These are phyloP conservation scores for Infundibulicybe gibba DNA, from an alignment of 768 basidiomycete genomes.

Conservation along the genomic window DNA sequence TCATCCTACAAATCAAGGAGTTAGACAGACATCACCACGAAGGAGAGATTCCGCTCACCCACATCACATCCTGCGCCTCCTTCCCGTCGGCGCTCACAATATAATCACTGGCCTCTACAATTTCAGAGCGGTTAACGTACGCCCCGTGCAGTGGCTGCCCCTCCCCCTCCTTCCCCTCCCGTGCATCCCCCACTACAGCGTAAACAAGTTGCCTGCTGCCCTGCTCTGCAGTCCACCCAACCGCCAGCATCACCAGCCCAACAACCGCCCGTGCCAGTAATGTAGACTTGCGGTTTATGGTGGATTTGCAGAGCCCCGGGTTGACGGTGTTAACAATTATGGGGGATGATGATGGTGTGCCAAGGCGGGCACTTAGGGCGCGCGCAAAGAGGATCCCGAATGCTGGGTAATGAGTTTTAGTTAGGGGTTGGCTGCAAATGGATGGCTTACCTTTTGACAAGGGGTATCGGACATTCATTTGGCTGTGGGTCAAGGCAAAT, in stretches of 20 bases:
- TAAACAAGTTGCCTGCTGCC: constrained; percentile 30
- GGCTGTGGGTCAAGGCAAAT: constrained; percentile 3
- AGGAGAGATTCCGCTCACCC: not conserved
- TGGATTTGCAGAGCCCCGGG: constrained; percentile 41
- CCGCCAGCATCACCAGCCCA: too few relatives aligned
- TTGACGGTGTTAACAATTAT: constrained; percentile 32
- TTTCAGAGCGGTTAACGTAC: not conserved
- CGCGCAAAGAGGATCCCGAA: constrained; percentile 28
- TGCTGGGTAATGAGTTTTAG: constrained; percentile 27
- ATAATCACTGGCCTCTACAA: constrained; percentile 3
- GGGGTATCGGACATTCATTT: constrained; percentile 18
- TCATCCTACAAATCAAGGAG: not conserved
- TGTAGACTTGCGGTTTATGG: too few relatives aligned
- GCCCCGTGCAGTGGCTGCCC: constrained; percentile 1
- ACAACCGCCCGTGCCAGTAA: too few relatives aligned
- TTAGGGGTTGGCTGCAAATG: not conserved
- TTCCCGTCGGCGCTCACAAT: not conserved
- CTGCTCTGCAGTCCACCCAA: constrained; percentile 25
- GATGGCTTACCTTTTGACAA: constrained; percentile 29
- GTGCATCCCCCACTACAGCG: constrained; percentile 22
- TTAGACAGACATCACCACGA: not conserved
- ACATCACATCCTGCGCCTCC: not conserved
- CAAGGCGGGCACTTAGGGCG: constrained; percentile 26
- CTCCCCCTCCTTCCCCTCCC: not conserved
- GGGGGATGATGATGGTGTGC: constrained; percentile 10